phyloP scores from a whole-genome alignment of 2,329 filamentous ascomycete genomes.

The Arthrobotrys megalospora region DNA sequence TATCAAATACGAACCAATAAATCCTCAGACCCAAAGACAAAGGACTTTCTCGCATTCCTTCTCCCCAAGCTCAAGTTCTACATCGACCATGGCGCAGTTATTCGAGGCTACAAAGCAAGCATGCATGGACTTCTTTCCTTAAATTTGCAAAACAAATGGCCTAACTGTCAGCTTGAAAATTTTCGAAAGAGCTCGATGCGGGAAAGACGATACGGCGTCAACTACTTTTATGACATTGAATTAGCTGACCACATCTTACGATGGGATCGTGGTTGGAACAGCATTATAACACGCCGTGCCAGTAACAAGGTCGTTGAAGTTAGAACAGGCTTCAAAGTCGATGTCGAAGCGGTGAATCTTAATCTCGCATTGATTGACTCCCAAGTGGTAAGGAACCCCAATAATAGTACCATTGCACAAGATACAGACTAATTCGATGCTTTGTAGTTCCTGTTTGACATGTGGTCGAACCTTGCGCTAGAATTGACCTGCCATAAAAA shows the following conservation, averaged over 20 bases:
- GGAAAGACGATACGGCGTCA: conserved; percentile 77
- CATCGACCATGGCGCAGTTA: conserved; percentile 80
- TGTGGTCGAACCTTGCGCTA: conserved; percentile 89
- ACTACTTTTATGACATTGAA: conserved; percentile 87
- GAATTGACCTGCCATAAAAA: conserved; percentile 80
- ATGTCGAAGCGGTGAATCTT: conserved; percentile 88
- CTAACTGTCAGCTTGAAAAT: conserved; percentile 79
- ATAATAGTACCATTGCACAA: background rate
- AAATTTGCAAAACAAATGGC: conserved; percentile 86
- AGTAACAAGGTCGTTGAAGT: conserved; percentile 79
- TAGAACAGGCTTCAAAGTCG: conserved; percentile 79
- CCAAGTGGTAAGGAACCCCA: conserved; percentile 77
- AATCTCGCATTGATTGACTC: conserved; percentile 94
- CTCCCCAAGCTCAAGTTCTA: conserved; percentile 84
- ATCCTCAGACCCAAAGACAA: conserved; percentile 73
- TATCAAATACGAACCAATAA: conserved; percentile 77
- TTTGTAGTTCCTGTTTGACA: conserved; percentile 80
- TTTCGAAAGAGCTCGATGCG: conserved; percentile 83
- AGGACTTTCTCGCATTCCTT: conserved; percentile 78
- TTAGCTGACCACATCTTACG: conserved; percentile 82
- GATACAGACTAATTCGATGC: background rate
- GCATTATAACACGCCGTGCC: conserved; percentile 73
- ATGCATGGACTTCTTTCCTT: conserved; percentile 86
- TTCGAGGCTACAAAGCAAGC: conserved; percentile 88
- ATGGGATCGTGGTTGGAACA: conserved; percentile 84